Conservation (phyloP, 352 stramenopile genomes). For the Phytophthora agathidicida region DNA sequence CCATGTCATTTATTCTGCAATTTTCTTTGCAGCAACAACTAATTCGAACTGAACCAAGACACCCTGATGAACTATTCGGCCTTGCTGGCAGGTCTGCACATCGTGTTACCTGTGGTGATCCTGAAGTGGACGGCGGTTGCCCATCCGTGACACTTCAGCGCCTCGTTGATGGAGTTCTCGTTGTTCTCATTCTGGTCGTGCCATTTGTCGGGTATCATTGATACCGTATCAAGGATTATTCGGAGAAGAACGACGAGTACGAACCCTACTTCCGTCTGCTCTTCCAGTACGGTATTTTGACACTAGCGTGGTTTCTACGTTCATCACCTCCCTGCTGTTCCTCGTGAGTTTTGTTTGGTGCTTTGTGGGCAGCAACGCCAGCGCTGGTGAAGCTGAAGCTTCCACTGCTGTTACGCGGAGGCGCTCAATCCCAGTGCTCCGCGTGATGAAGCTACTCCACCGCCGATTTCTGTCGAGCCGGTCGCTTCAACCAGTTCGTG, state of each 20-base stretch:
- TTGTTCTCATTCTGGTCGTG: slow-evolving; percentile 20
- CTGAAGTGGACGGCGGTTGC: slow-evolving; percentile 44
- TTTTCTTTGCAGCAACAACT: slow-evolving; percentile 20
- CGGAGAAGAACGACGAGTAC: slow-evolving; percentile 30
- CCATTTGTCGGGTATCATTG: slow-evolving; percentile 34
- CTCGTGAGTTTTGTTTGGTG: slow-evolving; percentile 26
- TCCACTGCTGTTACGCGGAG: slow-evolving; percentile 11
- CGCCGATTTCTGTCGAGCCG: slow-evolving; percentile 15
- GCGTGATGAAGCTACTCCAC: slow-evolving; percentile 13
- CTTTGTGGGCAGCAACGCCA: slow-evolving; percentile 19
- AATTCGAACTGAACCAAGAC: neutral
- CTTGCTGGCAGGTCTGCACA: slow-evolving; percentile 67
- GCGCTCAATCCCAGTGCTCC: slow-evolving; percentile 5
- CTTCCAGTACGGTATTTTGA: slow-evolving; percentile 32
- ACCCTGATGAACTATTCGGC: slow-evolving; percentile 63
- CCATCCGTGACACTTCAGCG: slow-evolving; percentile 25
- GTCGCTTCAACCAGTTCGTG: slow-evolving; percentile 34
- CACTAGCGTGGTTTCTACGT: slow-evolving; percentile 30
- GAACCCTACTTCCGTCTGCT: slow-evolving; percentile 17
- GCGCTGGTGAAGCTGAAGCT: slow-evolving; percentile 1
- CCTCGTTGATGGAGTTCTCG: slow-evolving; percentile 18
- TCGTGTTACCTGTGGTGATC: slow-evolving; percentile 75
- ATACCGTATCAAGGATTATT: slow-evolving; percentile 40
- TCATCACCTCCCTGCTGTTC: slow-evolving; percentile 31
- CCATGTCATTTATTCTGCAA: slow-evolving; percentile 28